These are phyloP conservation scores for Diaporthe caulivora DNA, from an alignment of 2,329 filamentous ascomycete genomes.

Conservation along the genomic window DNA sequence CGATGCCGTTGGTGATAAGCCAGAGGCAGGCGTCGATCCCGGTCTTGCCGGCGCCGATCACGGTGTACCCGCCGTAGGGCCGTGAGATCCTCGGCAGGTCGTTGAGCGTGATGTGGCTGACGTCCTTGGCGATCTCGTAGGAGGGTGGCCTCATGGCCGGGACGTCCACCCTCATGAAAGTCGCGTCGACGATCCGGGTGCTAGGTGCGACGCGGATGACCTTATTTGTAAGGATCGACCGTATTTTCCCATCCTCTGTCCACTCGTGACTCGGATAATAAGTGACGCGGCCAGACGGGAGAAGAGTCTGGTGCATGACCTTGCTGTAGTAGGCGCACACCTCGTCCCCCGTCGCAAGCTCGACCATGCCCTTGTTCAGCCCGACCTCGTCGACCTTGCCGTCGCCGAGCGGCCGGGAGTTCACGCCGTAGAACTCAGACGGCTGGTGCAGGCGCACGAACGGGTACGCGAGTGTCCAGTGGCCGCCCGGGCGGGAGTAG, in stretches of 20 bases:
- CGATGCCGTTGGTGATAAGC: neutral
- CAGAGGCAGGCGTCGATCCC: neutral
- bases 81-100: neutral
- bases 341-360: neutral
- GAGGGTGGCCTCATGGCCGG: neutral
- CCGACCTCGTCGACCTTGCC: neutral
- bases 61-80: neutral
- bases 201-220: neutral
- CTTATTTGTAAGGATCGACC: neutral
- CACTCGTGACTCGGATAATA: constrained; percentile 2
- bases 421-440: neutral
- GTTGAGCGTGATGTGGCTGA: neutral
- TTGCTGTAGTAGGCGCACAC: neutral
- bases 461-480: neutral
- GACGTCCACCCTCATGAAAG: neutral
- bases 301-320: neutral
- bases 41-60: neutral
- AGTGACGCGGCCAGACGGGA: neutral
- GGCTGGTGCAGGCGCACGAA: neutral
- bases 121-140: neutral
- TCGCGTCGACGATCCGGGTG: neutral
- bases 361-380: neutral
- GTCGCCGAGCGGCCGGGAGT: neutral
- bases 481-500: neutral
- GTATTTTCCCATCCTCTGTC: neutral